Percentiles rank a stretch among this genome's conserved stretches.
Evolutionary conservation across 768 basidiomycete genomes (phyloP).

Genomic region (Naganishia kalamii): DNA sequence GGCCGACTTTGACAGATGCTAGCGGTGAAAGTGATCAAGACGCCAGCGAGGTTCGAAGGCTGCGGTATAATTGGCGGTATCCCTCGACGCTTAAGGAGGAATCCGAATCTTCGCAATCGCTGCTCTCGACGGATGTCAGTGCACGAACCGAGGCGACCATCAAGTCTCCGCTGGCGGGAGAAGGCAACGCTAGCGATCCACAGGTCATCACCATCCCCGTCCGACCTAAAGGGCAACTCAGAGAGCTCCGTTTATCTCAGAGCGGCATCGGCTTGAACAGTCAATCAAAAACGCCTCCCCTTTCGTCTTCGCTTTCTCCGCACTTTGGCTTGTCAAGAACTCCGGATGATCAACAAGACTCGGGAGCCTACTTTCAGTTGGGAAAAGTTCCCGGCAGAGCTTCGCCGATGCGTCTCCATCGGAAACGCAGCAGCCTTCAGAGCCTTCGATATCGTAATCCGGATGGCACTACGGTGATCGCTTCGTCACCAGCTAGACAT

Average conservation of each 20-base stretch:
- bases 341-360: neutral
- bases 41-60: neutral
- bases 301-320: neutral
- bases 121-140: neutral
- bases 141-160: neutral
- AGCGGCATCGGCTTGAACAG: neutral
- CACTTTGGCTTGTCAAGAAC: neutral
- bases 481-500: constrained; percentile 10
- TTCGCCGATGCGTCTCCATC: neutral
- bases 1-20: neutral
- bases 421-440: constrained; percentile 19
- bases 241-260: constrained; percentile 7
- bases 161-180: neutral
- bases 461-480: constrained; percentile 5
- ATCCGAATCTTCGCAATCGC: neutral
- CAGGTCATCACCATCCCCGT: neutral
- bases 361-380: neutral
- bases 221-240: constrained; percentile 1
- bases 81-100: constrained; percentile 4
- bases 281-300: neutral
- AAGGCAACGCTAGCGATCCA: neutral
- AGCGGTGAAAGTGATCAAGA: neutral
- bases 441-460: constrained; percentile 13
- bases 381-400: neutral
- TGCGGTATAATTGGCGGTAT: neutral